Evolutionary conservation across 306 rosid species (phyloP).

Genomic region (Cicer chorassanicum): DNA sequence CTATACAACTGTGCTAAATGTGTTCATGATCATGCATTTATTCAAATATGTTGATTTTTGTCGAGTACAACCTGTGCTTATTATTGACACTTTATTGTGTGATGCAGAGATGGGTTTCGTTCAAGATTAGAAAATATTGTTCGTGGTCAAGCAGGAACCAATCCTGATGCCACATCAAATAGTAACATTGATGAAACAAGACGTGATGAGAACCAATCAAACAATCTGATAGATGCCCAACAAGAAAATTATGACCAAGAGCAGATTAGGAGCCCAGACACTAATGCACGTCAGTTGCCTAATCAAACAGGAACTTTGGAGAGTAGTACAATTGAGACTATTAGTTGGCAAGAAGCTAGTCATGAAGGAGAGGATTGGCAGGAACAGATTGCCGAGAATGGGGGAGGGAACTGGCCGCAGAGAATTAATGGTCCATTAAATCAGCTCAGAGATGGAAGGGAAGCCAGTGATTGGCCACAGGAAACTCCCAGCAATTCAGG

Average conservation of each 20-base stretch:
- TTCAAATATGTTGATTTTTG: slow-evolving; percentile 40
- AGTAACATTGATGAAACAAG: slow-evolving; percentile 66
- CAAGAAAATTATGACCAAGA: slow-evolving; percentile 64
- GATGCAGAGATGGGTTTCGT: slow-evolving; percentile 89
- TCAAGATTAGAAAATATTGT: slow-evolving; percentile 89
- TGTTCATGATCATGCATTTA: slow-evolving; percentile 24
- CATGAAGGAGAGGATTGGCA: slow-evolving; percentile 69
- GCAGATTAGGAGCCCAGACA: slow-evolving; percentile 62
- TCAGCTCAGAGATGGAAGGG: slow-evolving; percentile 69
- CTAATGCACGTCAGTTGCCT: slow-evolving; percentile 57
- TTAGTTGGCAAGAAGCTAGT: slow-evolving; percentile 72
- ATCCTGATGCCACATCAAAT: slow-evolving; percentile 67
- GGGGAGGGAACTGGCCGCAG: slow-evolving; percentile 73
- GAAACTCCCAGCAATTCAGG: slow-evolving; percentile 62
- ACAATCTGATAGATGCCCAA: slow-evolving; percentile 55
- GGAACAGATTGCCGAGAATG: slow-evolving; percentile 67
- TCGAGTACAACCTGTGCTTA: slow-evolving; percentile 23
- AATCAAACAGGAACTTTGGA: slow-evolving; percentile 62
- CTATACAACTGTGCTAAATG: slow-evolving; percentile 1
- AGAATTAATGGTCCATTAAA: slow-evolving; percentile 61
- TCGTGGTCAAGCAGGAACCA: slow-evolving; percentile 80
- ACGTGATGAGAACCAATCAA: slow-evolving; percentile 61
- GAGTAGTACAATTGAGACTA: slow-evolving; percentile 58
- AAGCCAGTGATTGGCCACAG: slow-evolving; percentile 70
- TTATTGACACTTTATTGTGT: slow-evolving; percentile 44